Base-by-base conservation (phyloP, 331 rosid species). In the Cydonia oblonga region DNA sequence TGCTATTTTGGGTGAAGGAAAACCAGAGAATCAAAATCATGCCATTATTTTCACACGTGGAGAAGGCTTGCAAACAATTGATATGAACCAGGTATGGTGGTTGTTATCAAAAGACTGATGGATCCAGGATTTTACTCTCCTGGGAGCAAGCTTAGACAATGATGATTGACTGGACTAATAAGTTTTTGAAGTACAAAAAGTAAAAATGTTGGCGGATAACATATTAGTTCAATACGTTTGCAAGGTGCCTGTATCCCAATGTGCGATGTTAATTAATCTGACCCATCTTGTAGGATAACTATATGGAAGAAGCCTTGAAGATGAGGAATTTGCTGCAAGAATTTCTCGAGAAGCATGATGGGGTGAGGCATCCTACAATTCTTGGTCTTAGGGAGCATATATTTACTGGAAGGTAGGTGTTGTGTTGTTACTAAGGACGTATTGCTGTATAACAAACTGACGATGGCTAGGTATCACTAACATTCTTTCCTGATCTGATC, bases 1-100 rank as follows among this genome's bases (percentile, higher is more conserved):
- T 18, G 96, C 97, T 4, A 87, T 91, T 69, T 87, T 91, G 83
- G 99, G 99, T 65, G 99, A 95, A 85, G 99, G 99, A 68, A 95
- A 95, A 88, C 99, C 99, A 53, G 99, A 95, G 79, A 95, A 91
- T 90, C 97, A 95, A 83, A 95, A 95, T 76, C 99, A 95, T 81
- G 96, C 99, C 38, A 85, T 95, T 72, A 89, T 95, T 75, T 95
- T 95, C 78, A 82, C 42, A 38, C 42, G 42, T 38, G 42, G 42
- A 38, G 42, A 38, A 38, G 42, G 42, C 4, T 38, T 38, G 82
- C 99, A 95, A 72, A 83, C 99, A 16, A 91, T 95, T 74, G 97
- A 95, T 73, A 95, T 95, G 99, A 95, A 95, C 78, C 99, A 95
- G 97, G 99, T 91, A 84, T 70, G 60, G 23, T 66, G 51, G 13